phyloP scores from a whole-genome alignment of 306 rosid genomes.

The Trichosanthes cucumerina region DNA sequence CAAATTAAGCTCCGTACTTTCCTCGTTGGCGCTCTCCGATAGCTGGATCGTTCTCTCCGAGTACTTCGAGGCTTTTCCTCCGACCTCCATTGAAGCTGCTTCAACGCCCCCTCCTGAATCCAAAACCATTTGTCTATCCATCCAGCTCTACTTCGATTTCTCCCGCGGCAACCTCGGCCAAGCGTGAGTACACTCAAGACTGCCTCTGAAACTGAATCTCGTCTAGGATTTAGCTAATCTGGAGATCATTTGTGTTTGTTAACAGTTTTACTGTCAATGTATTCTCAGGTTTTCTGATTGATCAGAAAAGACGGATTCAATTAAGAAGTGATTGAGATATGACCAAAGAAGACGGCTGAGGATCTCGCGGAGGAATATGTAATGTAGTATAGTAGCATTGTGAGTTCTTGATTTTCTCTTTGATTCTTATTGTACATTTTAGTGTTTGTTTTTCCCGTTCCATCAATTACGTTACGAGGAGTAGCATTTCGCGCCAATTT shows the following conservation, averaged over 20 bases:
- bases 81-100: slow-evolving; percentile 36
- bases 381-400: slow-evolving; percentile 96
- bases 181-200: slow-evolving; percentile 33
- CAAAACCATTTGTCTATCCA: slow-evolving; percentile 51
- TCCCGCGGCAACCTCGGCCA: slow-evolving; percentile 20
- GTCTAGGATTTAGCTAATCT: not conserved
- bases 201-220: not conserved
- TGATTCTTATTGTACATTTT: not conserved
- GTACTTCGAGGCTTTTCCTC: slow-evolving; percentile 30
- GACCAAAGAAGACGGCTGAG: slow-evolving; percentile 81
- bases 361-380: slow-evolving; percentile 47
- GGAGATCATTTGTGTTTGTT: not conserved
- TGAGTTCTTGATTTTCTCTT: slow-evolving; percentile 16
- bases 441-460: not conserved
- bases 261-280: not conserved
- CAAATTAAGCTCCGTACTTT: slow-evolving; percentile 59
- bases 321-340: slow-evolving; percentile 56
- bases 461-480: not conserved
- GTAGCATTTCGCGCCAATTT: not conserved
- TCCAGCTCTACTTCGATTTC: slow-evolving; percentile 32
- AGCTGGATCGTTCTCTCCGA: slow-evolving; percentile 32
- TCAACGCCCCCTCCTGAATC: slow-evolving; percentile 53
- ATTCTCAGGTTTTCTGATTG: slow-evolving; percentile 4
- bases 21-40: slow-evolving; percentile 31
- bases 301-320: slow-evolving; percentile 54